A percentile compares a stretch with the other conserved stretches of the same genome.
phyloP scores from a whole-genome alignment of 2,329 filamentous ascomycete genomes.

The Monosporascus sp. region DNA sequence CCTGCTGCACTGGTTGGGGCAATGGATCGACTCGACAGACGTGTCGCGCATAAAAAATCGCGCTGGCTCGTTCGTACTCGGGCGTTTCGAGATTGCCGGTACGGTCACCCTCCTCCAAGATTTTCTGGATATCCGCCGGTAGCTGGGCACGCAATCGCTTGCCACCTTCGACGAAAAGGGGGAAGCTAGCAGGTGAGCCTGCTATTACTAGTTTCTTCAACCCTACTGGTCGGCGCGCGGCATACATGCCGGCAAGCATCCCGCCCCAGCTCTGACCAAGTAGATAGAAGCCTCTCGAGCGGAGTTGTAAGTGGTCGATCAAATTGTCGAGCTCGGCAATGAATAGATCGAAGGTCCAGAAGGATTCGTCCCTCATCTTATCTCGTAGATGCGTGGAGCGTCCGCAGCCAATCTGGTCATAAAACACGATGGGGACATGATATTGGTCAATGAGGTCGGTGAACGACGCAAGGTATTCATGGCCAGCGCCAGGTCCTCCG shows the following conservation, averaged over 20 bases:
- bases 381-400: constrained; percentile 38
- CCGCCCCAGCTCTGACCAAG: constrained; percentile 1
- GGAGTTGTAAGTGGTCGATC: constrained; percentile 3
- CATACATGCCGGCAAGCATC: constrained; percentile 6
- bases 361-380: constrained; percentile 26
- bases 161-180: constrained; percentile 8
- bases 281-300: constrained; percentile 1
- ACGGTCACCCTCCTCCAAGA: constrained; percentile 12
- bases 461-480: constrained; percentile 1
- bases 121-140: constrained; percentile 10
- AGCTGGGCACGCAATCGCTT: constrained; percentile 8
- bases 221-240: constrained; percentile 1
- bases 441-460: not conserved
- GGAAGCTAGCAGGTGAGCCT: constrained; percentile 12
- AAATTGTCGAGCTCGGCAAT: constrained; percentile 10
- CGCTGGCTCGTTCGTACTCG: constrained; percentile 9
- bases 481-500: constrained; percentile 1
- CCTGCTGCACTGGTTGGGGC: constrained; percentile 7
- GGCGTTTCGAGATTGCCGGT: constrained; percentile 11
- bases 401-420: constrained; percentile 45
- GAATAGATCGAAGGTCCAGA: constrained; percentile 10
- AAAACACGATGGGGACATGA: constrained; percentile 28
- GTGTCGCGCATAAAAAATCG: constrained; percentile 7
- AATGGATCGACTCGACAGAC: constrained; percentile 13
- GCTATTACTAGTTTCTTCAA: constrained; percentile 10